phyloP scores from a whole-genome alignment of 371 early-diverging fungal species.

The Mucor indicus region DNA sequence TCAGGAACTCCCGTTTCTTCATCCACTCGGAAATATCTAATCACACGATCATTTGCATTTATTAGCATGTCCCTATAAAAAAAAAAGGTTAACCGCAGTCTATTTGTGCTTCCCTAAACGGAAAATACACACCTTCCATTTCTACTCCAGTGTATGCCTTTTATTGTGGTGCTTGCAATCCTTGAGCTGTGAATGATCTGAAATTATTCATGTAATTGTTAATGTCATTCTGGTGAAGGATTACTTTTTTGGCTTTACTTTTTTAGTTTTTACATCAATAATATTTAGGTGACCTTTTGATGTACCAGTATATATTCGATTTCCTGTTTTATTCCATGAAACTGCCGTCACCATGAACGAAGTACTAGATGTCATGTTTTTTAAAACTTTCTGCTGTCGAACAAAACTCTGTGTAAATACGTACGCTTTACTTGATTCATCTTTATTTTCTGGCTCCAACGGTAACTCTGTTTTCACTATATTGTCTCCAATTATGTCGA shows the following conservation, averaged over 20 bases:
- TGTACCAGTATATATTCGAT: conserved; percentile 71
- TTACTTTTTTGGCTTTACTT: conserved; percentile 30
- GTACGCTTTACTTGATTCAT: conserved; percentile 5
- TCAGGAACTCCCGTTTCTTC: conserved; percentile 44
- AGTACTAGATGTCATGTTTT: not conserved
- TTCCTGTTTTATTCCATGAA: conserved; percentile 54
- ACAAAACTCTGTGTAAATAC: not conserved
- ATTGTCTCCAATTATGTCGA: conserved; percentile 40
- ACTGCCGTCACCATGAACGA: conserved; percentile 31
- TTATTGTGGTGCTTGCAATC: conserved; percentile 56
- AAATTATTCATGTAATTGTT: not conserved
- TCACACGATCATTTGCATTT: conserved; percentile 71
- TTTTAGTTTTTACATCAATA: conserved; percentile 50
- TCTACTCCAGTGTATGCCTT: conserved; percentile 59
- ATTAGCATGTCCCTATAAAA: conserved; percentile 62
- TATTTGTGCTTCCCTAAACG: no score
- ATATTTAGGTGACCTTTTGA: conserved; percentile 66
- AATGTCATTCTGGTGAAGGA: not conserved
- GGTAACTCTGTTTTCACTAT: conserved; percentile 17
- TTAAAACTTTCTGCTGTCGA: not conserved
- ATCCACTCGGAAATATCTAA: conserved; percentile 59
- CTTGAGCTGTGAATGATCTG: conserved; percentile 38
- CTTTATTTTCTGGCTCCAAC: conserved; percentile 22
- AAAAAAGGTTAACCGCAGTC: not conserved
- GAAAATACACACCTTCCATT: conserved; percentile 58